Base-by-base conservation (phyloP, 805 yeast species). In the Sugiyamaella floridensis region DNA sequence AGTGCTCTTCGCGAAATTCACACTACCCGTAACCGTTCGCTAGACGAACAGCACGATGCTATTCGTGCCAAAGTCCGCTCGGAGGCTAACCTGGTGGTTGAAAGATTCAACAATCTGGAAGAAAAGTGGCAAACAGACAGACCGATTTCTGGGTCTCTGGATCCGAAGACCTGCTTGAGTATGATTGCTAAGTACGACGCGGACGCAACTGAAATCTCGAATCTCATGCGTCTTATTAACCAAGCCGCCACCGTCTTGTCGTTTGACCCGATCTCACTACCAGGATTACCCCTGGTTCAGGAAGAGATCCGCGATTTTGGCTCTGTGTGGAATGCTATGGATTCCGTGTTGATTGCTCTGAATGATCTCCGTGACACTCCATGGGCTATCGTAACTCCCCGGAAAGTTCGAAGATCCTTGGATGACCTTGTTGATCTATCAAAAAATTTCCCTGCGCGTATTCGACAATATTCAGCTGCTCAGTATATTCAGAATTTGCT, bases 381-480 rank as follows among this genome's bases (percentile, higher is more conserved):
- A 2, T 88, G 95, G 95, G 32, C 54, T 0, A 67, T 71, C 0
- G 61, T 80, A 2, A 72, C 73, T 4, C 73, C 80, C 0, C 64
- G 79, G 8, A 63, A 70, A 0, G 54, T 85, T 3, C 72, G 81
- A 45, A 66, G 64, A 12, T 65, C 69, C 10, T 66, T 87, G 14
- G 88, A 85, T 18, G 77, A 72, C 0, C 63, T 85, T 11, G 55
- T 80, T 1, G 65, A 67, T 1, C 61, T 60, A 0, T 71, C 83
- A 1, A 73, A 82, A 49, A 58, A 75, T 0, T 72, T 83, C 69
- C 87, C 92, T 0, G 66, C 74, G 0, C 72, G 77, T 14, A 73
- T 84, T 22, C 73, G 87, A 6, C 89, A 81, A 55, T 85, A 86
- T 63, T 71, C 81, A 0, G 89, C 90, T 0, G 83, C 83, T 63